Evolutionary conservation across 352 stramenopile genomes (phyloP), one percentile per base, ranked within the genome.

Genomic region (Phytophthora capsici): DNA sequence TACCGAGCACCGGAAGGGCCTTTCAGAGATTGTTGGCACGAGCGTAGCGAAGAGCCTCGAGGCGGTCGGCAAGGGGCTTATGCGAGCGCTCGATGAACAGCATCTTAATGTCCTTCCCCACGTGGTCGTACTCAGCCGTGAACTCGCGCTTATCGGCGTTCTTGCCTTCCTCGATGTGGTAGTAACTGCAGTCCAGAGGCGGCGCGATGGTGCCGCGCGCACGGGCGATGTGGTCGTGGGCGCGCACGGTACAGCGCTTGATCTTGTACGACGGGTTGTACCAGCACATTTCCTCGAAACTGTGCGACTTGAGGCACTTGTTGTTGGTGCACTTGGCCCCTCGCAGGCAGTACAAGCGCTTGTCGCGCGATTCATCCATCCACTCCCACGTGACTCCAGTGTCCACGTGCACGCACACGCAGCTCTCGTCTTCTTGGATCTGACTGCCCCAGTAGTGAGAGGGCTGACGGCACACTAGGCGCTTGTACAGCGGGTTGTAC

Each of bases 401-500:
- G 26, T 86, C 71, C 23, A 86, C 72, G 47, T 86, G 77, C 25
- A 81, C 37, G 36, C 76, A 82, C 17, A 75, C 76, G 48, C 73
- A 86, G 37, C 61, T 75, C 16, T 77, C 56, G 47, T 78, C 61
- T 66, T 86, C 77, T 25, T 70, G 58, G 20, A 86, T 58, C 57
- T 80, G 62, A 25, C 47, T 74, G 14, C 65, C 55, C 63, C 64
- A 86, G 43, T 80, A 86, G 36, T 86, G 77, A 50, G 62, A 72
- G 1, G 62, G 48, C 37, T 86, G 77, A 10, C 67, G 66, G 50
- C 77, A 86, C 23, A 71, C 54, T 43, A 86, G 47, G 6, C 73
- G 71, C 63, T 86, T 86, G 58, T 76, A 86, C 23, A 82, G 44
- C 40, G 77, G 77, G 26, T 86, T 86, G 63, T 78, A 86, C 44